Evolutionary conservation across 352 stramenopile genomes (phyloP).

Genomic region (Globisporangium polare): DNA sequence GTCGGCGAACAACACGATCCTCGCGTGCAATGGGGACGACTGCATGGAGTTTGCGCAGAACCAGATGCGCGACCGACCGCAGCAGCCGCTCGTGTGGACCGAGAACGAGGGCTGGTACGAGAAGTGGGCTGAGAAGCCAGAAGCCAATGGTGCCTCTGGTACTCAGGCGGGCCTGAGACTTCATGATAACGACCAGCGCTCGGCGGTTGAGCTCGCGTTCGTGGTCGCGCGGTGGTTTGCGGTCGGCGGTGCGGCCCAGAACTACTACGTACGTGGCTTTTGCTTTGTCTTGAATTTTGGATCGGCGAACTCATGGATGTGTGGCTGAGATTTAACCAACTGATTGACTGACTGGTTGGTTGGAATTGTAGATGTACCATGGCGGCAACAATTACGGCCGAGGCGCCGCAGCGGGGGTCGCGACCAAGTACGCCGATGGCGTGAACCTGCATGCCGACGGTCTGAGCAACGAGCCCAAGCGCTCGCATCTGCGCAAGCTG

Average conservation of each 20-base stretch:
- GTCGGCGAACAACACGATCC: slow-evolving; percentile 57
- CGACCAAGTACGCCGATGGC: slow-evolving; percentile 67
- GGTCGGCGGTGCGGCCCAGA: slow-evolving; percentile 54
- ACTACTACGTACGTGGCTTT: slow-evolving; percentile 56
- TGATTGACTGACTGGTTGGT: neutral
- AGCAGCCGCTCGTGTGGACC: slow-evolving; percentile 66
- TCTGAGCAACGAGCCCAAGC: slow-evolving; percentile 69
- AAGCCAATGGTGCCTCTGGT: neutral
- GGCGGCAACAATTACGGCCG: slow-evolving; percentile 75
- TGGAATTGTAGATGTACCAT: slow-evolving; percentile 60
- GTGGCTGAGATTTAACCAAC: neutral
- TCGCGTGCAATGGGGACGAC: slow-evolving; percentile 64
- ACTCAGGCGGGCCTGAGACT: neutral
- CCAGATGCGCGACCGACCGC: slow-evolving; percentile 33
- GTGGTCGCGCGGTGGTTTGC: slow-evolving; percentile 65
- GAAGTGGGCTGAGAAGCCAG: slow-evolving; percentile 42
- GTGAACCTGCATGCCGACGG: slow-evolving; percentile 65
- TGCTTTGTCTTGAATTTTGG: neutral
- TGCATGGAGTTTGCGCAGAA: slow-evolving; percentile 57
- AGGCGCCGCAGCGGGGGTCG: slow-evolving; percentile 51
- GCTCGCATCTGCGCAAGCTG: slow-evolving; percentile 57
- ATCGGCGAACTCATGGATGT: neutral
- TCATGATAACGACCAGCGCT: slow-evolving; percentile 41
- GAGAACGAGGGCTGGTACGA: slow-evolving; percentile 76
- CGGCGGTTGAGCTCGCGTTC: slow-evolving; percentile 52